Percentiles rank a stretch among this genome's conserved stretches.
Conservation (phyloP, 2,329 filamentous ascomycete genomes). For the Fusarium anguioides region DNA sequence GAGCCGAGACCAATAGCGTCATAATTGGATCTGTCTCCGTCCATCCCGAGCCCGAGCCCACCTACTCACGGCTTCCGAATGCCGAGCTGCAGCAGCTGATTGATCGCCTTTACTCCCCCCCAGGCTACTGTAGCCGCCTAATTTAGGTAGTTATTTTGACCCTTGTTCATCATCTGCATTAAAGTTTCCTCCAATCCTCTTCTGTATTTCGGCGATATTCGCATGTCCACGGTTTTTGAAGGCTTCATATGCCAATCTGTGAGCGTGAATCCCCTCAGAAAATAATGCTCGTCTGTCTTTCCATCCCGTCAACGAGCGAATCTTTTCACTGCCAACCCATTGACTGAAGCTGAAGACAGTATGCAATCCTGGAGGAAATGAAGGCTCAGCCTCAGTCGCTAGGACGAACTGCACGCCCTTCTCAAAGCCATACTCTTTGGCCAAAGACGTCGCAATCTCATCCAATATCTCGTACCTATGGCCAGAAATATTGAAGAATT, state of each 20-base stretch:
- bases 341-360: constrained; percentile 53
- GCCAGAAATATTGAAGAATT: constrained; percentile 60
- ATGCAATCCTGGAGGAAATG: constrained; percentile 35
- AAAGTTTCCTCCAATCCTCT: constrained; percentile 17
- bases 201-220: constrained; percentile 27
- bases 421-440: constrained; percentile 53
- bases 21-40: not conserved
- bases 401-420: constrained; percentile 46
- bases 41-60: not conserved
- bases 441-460: constrained; percentile 53
- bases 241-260: constrained; percentile 55
- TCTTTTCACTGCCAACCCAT: constrained; percentile 57
- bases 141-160: not conserved
- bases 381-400: constrained; percentile 21
- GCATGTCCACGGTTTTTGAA: constrained; percentile 14
- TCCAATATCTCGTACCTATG: constrained; percentile 57
- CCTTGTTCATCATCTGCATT: not conserved
- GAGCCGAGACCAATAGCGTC: not conserved
- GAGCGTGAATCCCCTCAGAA: constrained; percentile 50
- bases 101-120: no score
- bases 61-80: not conserved
- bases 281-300: constrained; percentile 52
- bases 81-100: not conserved
- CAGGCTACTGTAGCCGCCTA: no score
- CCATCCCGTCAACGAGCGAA: constrained; percentile 56